Base-by-base conservation (phyloP, 2,329 filamentous ascomycete genomes). In the Cladophialophora yegresii region DNA sequence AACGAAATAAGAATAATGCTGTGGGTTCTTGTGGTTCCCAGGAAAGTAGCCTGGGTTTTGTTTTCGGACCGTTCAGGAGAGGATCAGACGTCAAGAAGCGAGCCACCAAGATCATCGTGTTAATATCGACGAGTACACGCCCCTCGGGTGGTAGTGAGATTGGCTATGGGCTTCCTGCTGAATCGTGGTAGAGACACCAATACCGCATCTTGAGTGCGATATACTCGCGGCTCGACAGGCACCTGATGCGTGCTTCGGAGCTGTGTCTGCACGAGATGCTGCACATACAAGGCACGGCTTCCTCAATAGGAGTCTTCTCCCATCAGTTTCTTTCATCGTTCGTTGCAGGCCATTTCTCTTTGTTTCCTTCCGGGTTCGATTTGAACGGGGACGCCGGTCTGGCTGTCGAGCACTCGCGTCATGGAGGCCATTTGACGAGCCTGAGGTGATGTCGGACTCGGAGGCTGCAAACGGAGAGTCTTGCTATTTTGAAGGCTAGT, bases 1-100 rank as follows among this genome's bases (percentile, higher is more conserved):
- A 73, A 73, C 68, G 69, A 72, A 59, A 71, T 71, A 59, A 61
- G 51, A 12, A 20, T 2, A n/a, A 23, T 26, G 13, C 7, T 33
- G 16, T 12, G 9, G 51, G 9, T 16, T 30, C 22, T n/a, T 28
- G 13, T 40, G 10, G 10, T n/a, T 43, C 36, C n/a, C 13, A 16
- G 36, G 16, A 43, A 8, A n/a, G 36, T 43, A 43, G 13, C 13
- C 6, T 16, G 7, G 16, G 10, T 7, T 20, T 7, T 20, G 16
- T 7, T 43, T 43, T 43, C 36, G 16, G 36, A n/a, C 16, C 36
- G 5, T 16, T 16, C 36, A 43, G 36, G 36, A 16, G 36, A 43
- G 36, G n/a, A n/a, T 20, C 36, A 43, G n/a, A 16, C 36, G 16
- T n/a, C 36, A n/a, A 3, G 3, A 20, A 43, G 36, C 36, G 13